Base-by-base conservation (phyloP, 1,139 yeast genomes). In the Suhomyces guaymorum region DNA sequence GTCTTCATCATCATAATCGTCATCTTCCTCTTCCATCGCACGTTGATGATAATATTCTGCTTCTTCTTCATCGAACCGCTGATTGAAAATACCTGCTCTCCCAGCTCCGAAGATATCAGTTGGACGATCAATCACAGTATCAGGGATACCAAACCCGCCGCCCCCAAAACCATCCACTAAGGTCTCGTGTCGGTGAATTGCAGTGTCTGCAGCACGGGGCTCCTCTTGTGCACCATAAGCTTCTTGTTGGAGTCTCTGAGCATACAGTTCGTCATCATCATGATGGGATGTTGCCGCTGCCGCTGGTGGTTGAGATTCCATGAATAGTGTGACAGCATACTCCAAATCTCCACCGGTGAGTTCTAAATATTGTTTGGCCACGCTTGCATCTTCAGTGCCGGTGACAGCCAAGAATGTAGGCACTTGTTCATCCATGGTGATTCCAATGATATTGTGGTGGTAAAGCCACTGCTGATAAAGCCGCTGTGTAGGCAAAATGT, bases 391-490 rank as follows among this genome's bases (percentile, higher is more conserved):
- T 3, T 79, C 72, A 5, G 78, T 77, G 13, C 88, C 88, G 0
- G 98, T 89, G 37, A 94, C 83, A 22, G 94, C 92, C 55, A 90
- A 70, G 59, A 92, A 92, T 20, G 82, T 78, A 14, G 84, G 81
- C 20, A 86, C 66, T 29, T 71, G 63, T 37, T 79, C 88, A 38
- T 71, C 74, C 75, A 71, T 71, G 12, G 20, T 20, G 13, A 27
- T 10, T 11, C 6, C 14, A 10, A n/a, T n/a, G n/a, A n/a, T n/a
- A n/a, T n/a, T n/a, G n/a, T n/a, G n/a, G n/a, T n/a, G n/a, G n/a
- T n/a, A n/a, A n/a, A n/a, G n/a, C n/a, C n/a, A n/a, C n/a, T n/a
- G n/a, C n/a, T n/a, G n/a, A n/a, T n/a, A n/a, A n/a, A n/a, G n/a
- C n/a, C n/a, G n/a, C n/a, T n/a, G 7, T 17, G 17, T 5, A 12